phyloP scores from a whole-genome alignment of 371 early-diverging fungal species.

The Mucor ambiguus region DNA sequence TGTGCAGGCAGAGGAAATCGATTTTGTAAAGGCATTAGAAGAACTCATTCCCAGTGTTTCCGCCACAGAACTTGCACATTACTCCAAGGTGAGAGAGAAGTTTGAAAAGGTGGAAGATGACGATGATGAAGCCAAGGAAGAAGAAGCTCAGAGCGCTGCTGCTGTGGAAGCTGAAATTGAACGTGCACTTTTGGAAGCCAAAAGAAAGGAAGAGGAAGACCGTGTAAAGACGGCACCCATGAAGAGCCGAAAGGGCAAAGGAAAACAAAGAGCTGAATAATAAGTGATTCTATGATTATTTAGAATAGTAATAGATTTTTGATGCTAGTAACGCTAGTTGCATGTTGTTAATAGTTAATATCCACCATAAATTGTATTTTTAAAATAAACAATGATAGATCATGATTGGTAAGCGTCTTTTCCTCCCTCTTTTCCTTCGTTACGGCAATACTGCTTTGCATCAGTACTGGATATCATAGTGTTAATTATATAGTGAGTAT shows the following conservation, averaged over 20 bases:
- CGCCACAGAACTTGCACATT: constrained; percentile 86
- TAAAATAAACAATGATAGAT: no score
- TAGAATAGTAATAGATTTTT: no score
- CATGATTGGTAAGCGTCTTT: no score
- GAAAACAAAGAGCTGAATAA: constrained; percentile 18
- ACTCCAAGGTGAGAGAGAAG: constrained; percentile 74
- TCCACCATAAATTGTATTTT: no score
- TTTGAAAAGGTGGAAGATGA: constrained; percentile 52
- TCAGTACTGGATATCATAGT: no score
- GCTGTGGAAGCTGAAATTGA: constrained; percentile 1
- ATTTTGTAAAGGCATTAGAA: constrained; percentile 82
- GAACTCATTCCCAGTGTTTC: constrained; percentile 92
- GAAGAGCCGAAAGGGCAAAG: constrained; percentile 19
- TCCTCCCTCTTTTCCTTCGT: no score
- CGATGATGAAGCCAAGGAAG: constrained; percentile 12
- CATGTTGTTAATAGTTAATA: no score
- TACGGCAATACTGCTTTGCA: no score
- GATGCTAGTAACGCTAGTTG: no score
- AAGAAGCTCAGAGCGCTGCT: background rate
- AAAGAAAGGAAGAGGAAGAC: constrained; percentile 15
- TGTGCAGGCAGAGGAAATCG: constrained; percentile 77
- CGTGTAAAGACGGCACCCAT: background rate
- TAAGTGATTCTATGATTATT: background rate
- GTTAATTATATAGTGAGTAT: no score
- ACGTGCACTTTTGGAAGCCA: constrained; percentile 9